Conservation (phyloP, 345 rosid genomes). For the Populus nigra region DNA sequence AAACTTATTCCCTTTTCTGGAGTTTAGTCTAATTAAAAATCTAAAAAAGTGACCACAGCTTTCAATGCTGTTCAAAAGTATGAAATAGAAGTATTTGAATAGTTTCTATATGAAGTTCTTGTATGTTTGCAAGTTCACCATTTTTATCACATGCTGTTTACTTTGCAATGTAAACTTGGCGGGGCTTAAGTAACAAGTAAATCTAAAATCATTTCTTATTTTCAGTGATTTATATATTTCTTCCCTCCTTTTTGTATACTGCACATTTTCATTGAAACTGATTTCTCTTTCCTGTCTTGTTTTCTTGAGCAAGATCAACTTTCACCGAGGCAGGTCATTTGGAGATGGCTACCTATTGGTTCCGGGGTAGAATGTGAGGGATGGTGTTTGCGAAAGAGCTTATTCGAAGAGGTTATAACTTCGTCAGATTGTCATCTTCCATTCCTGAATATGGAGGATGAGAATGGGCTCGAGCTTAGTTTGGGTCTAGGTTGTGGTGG, state of each 20-base stretch:
- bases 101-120: neutral
- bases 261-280: neutral
- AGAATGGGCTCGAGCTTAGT: slow-evolving; percentile 91
- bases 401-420: neutral
- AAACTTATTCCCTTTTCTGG: neutral
- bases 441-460: slow-evolving; percentile 64
- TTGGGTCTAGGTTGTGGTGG: slow-evolving; percentile 91
- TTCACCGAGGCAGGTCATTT: slow-evolving; percentile 1
- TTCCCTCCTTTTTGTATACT: neutral
- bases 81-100: neutral
- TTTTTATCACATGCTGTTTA: neutral
- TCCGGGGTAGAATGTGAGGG: neutral
- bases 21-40: neutral
- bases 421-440: slow-evolving; percentile 7
- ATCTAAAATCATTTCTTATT: slow-evolving; percentile 2
- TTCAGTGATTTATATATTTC: neutral
- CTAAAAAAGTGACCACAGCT: neutral
- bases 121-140: neutral
- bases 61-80: neutral
- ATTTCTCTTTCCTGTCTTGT: neutral
- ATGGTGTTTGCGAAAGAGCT: neutral
- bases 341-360: neutral
- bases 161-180: neutral
- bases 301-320: neutral
- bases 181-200: neutral